Percentiles rank a stretch among this genome's conserved stretches.
Conservation (phyloP, 768 basidiomycete species). For the Lentinus tigrinus region DNA sequence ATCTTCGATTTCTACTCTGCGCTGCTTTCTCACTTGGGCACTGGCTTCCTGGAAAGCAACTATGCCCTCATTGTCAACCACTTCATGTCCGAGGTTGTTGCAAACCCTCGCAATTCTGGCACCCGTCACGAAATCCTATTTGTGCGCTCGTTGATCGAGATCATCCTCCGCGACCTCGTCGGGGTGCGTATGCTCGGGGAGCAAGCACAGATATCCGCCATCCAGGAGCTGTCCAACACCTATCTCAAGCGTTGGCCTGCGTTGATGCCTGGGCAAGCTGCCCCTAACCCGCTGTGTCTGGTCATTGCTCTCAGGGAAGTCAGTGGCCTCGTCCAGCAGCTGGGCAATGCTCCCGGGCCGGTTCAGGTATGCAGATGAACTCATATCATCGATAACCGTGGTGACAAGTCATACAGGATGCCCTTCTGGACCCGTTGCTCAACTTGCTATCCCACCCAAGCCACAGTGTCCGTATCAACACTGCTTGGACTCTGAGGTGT, state of each 20-base stretch:
- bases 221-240: slow-evolving; percentile 77
- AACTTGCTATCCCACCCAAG: slow-evolving; percentile 85
- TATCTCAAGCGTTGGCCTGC: slow-evolving; percentile 93
- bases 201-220: slow-evolving; percentile 89
- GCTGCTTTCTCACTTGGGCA: slow-evolving; percentile 71
- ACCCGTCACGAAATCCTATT: slow-evolving; percentile 75
- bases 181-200: slow-evolving; percentile 89
- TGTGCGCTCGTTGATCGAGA: slow-evolving; percentile 68
- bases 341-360: slow-evolving; percentile 89
- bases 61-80: slow-evolving; percentile 80
- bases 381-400: neutral
- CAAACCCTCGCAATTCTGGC: slow-evolving; percentile 49
- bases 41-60: slow-evolving; percentile 76
- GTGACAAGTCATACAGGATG: slow-evolving; percentile 45
- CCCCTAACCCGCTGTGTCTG: slow-evolving; percentile 66
- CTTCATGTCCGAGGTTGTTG: slow-evolving; percentile 75
- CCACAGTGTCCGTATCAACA: slow-evolving; percentile 81
- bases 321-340: slow-evolving; percentile 79
- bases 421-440: slow-evolving; percentile 80
- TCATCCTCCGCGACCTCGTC: slow-evolving; percentile 82
- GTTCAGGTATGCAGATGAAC: slow-evolving; percentile 58
- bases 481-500: slow-evolving; percentile 84
- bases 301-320: slow-evolving; percentile 80
- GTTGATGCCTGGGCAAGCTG: slow-evolving; percentile 81
- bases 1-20: slow-evolving; percentile 88